Evolutionary conservation across 768 basidiomycete genomes (phyloP).

Genomic region (Russula olivacea): DNA sequence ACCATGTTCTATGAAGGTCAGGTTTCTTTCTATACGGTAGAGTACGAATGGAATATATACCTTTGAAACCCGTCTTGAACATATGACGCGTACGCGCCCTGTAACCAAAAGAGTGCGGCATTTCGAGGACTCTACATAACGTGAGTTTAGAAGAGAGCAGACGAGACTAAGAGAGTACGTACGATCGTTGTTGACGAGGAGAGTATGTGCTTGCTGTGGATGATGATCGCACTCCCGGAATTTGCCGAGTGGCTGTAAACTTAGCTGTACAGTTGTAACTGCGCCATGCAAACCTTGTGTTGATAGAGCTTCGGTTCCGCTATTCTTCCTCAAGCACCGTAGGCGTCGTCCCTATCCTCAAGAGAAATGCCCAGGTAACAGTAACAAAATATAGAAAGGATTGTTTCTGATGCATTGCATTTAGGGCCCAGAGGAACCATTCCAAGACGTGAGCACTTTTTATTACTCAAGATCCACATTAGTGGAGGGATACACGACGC

Average conservation of each 20-base stretch:
- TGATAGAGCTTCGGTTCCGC: slow-evolving; percentile 33
- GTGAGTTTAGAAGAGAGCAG: slow-evolving; percentile 14
- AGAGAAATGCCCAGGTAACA: slow-evolving; percentile 82
- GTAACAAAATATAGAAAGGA: slow-evolving; percentile 26
- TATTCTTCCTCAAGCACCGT: slow-evolving; percentile 13
- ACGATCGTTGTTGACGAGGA: slow-evolving; percentile 32
- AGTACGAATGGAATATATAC: slow-evolving; percentile 40
- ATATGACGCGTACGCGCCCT: slow-evolving; percentile 99
- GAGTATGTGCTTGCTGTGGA: neutral
- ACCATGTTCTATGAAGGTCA: slow-evolving; percentile 64
- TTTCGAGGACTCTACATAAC: slow-evolving; percentile 51
- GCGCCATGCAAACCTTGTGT: slow-evolving; percentile 30
- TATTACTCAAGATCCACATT: slow-evolving; percentile 58
- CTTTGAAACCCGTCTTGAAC: slow-evolving; percentile 99
- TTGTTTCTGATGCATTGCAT: slow-evolving; percentile 25
- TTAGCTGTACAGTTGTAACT: slow-evolving; percentile 62
- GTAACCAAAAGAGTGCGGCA: slow-evolving; percentile 99
- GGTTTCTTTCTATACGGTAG: neutral
- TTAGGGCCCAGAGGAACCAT: slow-evolving; percentile 86
- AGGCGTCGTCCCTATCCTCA: slow-evolving; percentile 36
- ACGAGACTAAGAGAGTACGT: slow-evolving; percentile 31
- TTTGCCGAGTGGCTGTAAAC: slow-evolving; percentile 57
- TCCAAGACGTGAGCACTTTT: slow-evolving; percentile 80
- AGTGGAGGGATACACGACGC: slow-evolving; percentile 59
- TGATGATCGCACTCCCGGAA: slow-evolving; percentile 44